phyloP scores from a whole-genome alignment of 129 eudicot genomes.

The Pseudognaphalium luteoalbum region DNA sequence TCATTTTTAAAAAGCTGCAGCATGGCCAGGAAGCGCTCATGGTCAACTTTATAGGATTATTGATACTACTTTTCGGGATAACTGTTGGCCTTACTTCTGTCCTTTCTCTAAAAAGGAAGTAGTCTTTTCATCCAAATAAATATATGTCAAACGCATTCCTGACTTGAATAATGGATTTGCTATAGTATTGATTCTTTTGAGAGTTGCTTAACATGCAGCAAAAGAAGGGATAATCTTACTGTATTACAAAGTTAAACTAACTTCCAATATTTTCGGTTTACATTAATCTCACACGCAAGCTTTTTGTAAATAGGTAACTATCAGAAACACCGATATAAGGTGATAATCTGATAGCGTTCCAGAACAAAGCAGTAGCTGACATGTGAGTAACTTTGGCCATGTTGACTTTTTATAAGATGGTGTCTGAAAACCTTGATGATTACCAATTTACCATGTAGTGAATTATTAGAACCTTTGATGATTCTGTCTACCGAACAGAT shows the following conservation, averaged over 20 bases:
- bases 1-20: constrained; percentile 37
- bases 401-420: neutral
- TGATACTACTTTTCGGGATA: constrained; percentile 52
- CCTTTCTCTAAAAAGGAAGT: constrained; percentile 34
- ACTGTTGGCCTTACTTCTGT: constrained; percentile 46
- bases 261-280: neutral
- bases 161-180: neutral
- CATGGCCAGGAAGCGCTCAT: constrained; percentile 61
- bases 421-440: neutral
- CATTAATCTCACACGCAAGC: neutral
- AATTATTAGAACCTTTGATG: neutral
- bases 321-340: neutral
- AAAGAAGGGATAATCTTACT: neutral
- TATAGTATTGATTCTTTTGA: neutral
- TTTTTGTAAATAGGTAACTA: neutral
- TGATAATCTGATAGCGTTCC: neutral
- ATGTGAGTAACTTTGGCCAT: neutral
- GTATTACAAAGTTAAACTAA: neutral
- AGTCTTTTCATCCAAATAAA: neutral
- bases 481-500: neutral
- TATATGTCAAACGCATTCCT: neutral
- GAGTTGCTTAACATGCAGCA: neutral
- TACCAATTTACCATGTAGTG: no score
- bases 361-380: neutral
- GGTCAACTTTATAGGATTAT: constrained; percentile 66